Conservation (phyloP, 495 filamentous ascomycete genomes). For the Extremus antarcticus region DNA sequence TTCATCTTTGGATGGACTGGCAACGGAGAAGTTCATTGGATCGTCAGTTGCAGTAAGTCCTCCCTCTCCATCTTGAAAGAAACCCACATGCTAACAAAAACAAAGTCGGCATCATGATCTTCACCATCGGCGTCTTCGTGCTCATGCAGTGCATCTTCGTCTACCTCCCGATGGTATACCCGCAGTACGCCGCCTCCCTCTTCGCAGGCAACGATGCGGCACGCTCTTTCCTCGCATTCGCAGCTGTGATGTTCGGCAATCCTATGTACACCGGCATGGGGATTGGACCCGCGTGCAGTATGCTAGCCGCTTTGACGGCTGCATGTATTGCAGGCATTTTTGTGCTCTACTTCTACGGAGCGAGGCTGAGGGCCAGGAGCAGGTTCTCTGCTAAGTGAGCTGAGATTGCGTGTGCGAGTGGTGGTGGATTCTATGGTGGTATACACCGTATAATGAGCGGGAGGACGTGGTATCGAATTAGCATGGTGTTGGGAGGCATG, state of each 20-base stretch:
- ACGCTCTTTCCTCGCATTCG: constrained; percentile 45
- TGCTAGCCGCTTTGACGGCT: constrained; percentile 47
- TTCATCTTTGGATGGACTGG: constrained; percentile 58
- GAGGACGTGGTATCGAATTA: too few species aligned
- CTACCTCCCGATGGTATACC: constrained; percentile 51
- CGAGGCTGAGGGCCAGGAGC: constrained; percentile 41
- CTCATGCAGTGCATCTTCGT: constrained; percentile 55
- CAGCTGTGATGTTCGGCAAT: constrained; percentile 44
- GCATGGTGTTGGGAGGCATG: too few species aligned
- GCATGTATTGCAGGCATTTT: constrained; percentile 48
- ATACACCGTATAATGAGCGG: too few species aligned
- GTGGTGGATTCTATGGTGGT: too few species aligned
- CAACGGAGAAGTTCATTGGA: constrained; percentile 47
- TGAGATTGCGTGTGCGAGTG: too few species aligned
- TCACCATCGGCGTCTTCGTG: constrained; percentile 40
- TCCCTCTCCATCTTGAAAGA: not conserved
- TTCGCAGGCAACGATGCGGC: constrained; percentile 55
- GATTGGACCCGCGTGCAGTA: constrained; percentile 41
- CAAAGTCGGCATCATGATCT: constrained; percentile 44
- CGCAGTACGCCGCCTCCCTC: constrained; percentile 49
- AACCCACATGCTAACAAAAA: not conserved
- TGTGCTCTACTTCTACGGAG: constrained; percentile 43
- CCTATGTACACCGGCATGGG: constrained; percentile 50
- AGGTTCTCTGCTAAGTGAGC: constrained; percentile 30
- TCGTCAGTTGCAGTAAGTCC: constrained; percentile 35